Conservation (phyloP, 805 yeast species). For the Saccharomycopsis oosterbeekiorum region DNA sequence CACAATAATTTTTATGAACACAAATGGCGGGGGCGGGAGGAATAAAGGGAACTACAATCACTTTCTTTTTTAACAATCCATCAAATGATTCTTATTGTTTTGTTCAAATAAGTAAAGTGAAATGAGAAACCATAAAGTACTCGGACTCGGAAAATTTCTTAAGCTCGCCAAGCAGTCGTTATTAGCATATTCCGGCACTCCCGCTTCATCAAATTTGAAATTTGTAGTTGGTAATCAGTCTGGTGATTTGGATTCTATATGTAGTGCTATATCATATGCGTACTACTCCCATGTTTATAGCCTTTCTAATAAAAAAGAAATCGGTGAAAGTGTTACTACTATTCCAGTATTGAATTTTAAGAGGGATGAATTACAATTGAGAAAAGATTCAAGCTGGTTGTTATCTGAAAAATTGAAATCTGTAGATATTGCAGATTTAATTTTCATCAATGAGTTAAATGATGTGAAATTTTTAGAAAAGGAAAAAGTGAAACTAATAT, state of each 20-base stretch:
- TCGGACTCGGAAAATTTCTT: background rate
- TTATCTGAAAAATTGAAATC: conserved; percentile 36
- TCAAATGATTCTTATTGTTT: background rate
- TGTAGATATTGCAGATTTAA: conserved; percentile 40
- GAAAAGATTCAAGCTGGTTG: conserved; percentile 55
- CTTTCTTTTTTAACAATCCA: too few relatives aligned
- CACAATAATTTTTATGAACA: too few relatives aligned
- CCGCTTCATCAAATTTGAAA: background rate
- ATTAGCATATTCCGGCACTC: background rate
- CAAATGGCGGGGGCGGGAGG: too few relatives aligned
- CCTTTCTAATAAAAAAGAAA: background rate
- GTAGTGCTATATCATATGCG: conserved; percentile 65
- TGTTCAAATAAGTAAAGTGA: background rate
- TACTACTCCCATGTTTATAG: conserved; percentile 34
- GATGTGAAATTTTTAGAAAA: conserved; percentile 7
- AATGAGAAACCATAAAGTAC: background rate
- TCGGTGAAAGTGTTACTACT: conserved; percentile 17
- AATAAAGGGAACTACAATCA: too few relatives aligned
- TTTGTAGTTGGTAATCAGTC: conserved; percentile 18
- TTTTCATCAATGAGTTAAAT: conserved; percentile 58
- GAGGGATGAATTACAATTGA: conserved; percentile 48
- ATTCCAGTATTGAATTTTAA: conserved; percentile 76
- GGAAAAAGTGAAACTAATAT: conserved; percentile 32
- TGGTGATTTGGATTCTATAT: conserved; percentile 73
- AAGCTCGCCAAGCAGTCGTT: background rate